Evolutionary conservation across 2,329 filamentous ascomycete species (phyloP).

Genomic region (Aspergillus nomiae): DNA sequence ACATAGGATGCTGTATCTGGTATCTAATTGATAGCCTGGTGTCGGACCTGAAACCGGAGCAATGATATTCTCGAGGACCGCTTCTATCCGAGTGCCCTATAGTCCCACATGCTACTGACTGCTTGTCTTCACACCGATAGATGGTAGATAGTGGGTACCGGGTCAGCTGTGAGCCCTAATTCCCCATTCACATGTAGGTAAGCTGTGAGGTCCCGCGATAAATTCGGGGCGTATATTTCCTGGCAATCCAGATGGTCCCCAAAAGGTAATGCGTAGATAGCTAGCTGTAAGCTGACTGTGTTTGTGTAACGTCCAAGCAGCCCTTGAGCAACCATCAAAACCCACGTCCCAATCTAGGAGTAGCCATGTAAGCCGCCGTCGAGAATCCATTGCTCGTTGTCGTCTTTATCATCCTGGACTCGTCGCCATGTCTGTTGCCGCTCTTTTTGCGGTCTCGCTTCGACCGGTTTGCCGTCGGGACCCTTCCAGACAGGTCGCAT

Average conservation of each 20-base stretch:
- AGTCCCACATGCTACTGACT: not conserved
- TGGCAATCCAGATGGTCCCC: not conserved
- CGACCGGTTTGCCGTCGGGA: conserved; percentile 28
- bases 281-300: not conserved
- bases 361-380: conserved; percentile 47
- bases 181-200: not conserved
- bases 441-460: conserved; percentile 30
- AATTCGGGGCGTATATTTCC: not conserved
- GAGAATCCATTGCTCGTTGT: conserved; percentile 52
- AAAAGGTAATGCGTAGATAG: not conserved
- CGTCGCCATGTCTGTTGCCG: conserved; percentile 48
- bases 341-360: conserved; percentile 7
- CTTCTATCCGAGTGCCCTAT: not conserved
- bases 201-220: not conserved
- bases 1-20: not conserved
- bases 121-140: not conserved
- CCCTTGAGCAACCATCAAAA: not conserved
- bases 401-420: conserved; percentile 50
- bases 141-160: not conserved
- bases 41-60: not conserved
- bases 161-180: not conserved
- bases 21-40: not conserved
- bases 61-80: not conserved
- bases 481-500: conserved; percentile 50
- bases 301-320: not conserved